phyloP scores from a whole-genome alignment of 164 flowering plant species.

The Taxillus chinensis region DNA sequence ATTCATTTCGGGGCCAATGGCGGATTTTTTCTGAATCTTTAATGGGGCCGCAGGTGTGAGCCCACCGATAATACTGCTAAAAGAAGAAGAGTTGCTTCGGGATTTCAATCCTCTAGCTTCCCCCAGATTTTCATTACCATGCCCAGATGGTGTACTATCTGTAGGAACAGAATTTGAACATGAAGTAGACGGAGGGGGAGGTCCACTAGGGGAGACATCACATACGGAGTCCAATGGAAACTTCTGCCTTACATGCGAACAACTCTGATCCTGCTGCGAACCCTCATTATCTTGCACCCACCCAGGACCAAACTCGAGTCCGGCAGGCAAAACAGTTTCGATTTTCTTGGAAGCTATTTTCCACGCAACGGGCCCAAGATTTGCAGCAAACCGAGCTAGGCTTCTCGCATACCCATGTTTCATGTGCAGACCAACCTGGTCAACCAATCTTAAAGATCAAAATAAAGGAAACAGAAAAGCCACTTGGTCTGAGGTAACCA shows the following conservation, averaged over 20 bases:
- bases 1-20: slow-evolving; percentile 14
- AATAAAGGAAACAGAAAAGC: not conserved
- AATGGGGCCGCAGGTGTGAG: slow-evolving; percentile 14
- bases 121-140: slow-evolving; percentile 6
- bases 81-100: slow-evolving; percentile 15
- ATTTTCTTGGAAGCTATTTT: slow-evolving; percentile 65
- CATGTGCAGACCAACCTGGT: slow-evolving; percentile 64
- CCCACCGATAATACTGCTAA: slow-evolving; percentile 9
- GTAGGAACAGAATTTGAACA: slow-evolving; percentile 11
- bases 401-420: slow-evolving; percentile 78
- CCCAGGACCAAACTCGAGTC: slow-evolving; percentile 52
- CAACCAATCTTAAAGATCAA: not conserved
- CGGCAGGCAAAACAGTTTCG: slow-evolving; percentile 42
- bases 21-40: slow-evolving; percentile 21
- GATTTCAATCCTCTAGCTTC: slow-evolving; percentile 18
- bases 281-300: slow-evolving; percentile 50
- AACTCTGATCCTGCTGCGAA: not conserved
- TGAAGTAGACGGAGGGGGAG: slow-evolving; percentile 9
- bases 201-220: slow-evolving; percentile 13
- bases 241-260: not conserved
- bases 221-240: slow-evolving; percentile 3
- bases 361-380: slow-evolving; percentile 79
- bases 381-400: slow-evolving; percentile 73
- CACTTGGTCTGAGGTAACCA: not conserved
- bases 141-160: slow-evolving; percentile 11